Evolutionary conservation across 2,329 filamentous ascomycete genomes (phyloP), one percentile per base, ranked within the genome.

Genomic region (Verticillium isaacii): DNA sequence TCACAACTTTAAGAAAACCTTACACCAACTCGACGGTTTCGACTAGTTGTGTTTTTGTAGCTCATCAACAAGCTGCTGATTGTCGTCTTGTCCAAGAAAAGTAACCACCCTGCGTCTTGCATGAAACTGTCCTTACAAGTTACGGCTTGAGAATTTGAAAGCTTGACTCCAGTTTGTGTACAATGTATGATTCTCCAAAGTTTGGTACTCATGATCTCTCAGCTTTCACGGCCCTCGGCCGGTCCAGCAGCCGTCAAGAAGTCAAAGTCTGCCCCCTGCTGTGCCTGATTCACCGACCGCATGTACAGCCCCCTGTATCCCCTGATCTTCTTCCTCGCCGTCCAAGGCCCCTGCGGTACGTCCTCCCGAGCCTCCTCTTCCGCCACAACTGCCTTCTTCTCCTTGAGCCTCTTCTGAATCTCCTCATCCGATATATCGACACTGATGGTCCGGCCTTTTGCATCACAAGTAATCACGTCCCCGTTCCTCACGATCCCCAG

Each of bases 401-500:
- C 81, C 62, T 77, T 77, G 64, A 89, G 74, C 61, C 93, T 80
- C 63, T 71, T 74, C 59, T 78, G 73, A 57, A 97, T 85, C 74
- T 96, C 91, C 62, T 87, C 87, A 4, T 90, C 86, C 1, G 81
- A 82, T 1, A 96, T 80, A 70, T 89, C 82, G 0, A 87, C 72
- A 6, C 73, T 67, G 8, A 85, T 69, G 76, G 89, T 81, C 59
- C 85, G 84, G 65, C 86, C 86, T 50, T 85, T 89, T 59, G 90
- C 87, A 74, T 93, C 89, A 68, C 94, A 95, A 0, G 86, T 89
- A 57, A 97, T 87, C 29, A 87, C 71, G 73, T 97, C 93, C 0
- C 92, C 93, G 63, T 92, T 85, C 63, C 80, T 75, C 3, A 97
- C 86, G 1, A 96, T 76, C 0, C 91, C 93, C 65, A 97, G 85